A percentile compares a stretch with the other conserved stretches of the same genome.
These are phyloP conservation scores for Phytophthora fragariaefolia DNA, from an alignment of 352 stramenopile species.

Conservation along the genomic window DNA sequence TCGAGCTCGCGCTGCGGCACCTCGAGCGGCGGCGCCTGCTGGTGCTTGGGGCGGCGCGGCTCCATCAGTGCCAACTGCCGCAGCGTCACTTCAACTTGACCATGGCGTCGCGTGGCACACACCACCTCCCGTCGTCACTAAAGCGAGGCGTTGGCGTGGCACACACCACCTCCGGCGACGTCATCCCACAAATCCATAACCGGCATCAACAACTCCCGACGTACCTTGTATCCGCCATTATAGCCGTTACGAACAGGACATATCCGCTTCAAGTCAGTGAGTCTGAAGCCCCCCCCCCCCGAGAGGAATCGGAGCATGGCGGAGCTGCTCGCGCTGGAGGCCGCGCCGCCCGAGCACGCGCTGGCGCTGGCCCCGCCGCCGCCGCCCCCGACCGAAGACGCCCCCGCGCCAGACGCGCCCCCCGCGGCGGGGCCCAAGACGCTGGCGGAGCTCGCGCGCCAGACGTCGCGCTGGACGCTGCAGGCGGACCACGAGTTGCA, in stretches of 20 bases:
- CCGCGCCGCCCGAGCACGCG: slow-evolving; percentile 23
- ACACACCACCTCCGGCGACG: slow-evolving; percentile 9
- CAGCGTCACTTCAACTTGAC: slow-evolving; percentile 14
- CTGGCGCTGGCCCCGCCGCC: slow-evolving; percentile 33
- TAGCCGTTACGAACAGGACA: too few species aligned
- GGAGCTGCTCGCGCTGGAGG: slow-evolving; percentile 43
- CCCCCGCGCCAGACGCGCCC: neutral
- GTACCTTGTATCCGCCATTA: too few species aligned
- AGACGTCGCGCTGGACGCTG: slow-evolving; percentile 72
- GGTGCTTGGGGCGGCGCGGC: slow-evolving; percentile 67
- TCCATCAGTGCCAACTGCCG: slow-evolving; percentile 47
- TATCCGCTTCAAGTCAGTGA: too few species aligned
- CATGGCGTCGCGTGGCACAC: too few species aligned
- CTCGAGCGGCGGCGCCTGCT: slow-evolving; percentile 62
- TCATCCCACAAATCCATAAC: too few species aligned
- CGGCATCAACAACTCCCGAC: too few species aligned
- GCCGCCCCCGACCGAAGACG: slow-evolving; percentile 13
- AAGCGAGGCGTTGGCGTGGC: neutral
- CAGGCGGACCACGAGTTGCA: slow-evolving; percentile 80
- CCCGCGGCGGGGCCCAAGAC: slow-evolving; percentile 40
- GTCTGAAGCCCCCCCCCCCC: too few species aligned
- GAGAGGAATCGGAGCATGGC: slow-evolving; percentile 40
- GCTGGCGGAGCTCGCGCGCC: slow-evolving; percentile 47
- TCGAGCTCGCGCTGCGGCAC: slow-evolving; percentile 54
- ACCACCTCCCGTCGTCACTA: too few species aligned